Conservation (phyloP, 306 rosid genomes). For the Medicago truncatula region MtrunA17r5.0-ANR NC_053044.1:53762501-53763000, state of each 20-base stretch:
- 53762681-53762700: slow-evolving; percentile 7
- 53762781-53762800: slow-evolving; percentile 8
- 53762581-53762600: slow-evolving; percentile 8
- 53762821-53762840: slow-evolving; percentile 11
- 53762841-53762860: slow-evolving; percentile 20
- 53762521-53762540: slow-evolving; percentile 4
- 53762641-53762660: neutral
- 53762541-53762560: neutral
- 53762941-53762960: slow-evolving; percentile 64
- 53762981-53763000: slow-evolving; percentile 84
- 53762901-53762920: too few relatives aligned
- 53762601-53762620: slow-evolving; percentile 7
- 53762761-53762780: neutral
- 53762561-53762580: slow-evolving; percentile 3
- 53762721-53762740: slow-evolving; percentile 12
- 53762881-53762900: too few relatives aligned
- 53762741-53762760: slow-evolving; percentile 1
- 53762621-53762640: slow-evolving; percentile 21
- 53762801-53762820: neutral
- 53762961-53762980: slow-evolving; percentile 85
- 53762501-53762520: slow-evolving; percentile 22
- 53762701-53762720: slow-evolving; percentile 18
- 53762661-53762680: slow-evolving; percentile 3
- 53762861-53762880: too few relatives aligned
- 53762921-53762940: slow-evolving; percentile 21